Percentiles rank a stretch among this genome's conserved stretches.
Conservation (phyloP, 371 early-diverging fungal species). For the Mucor velutinosus region DNA sequence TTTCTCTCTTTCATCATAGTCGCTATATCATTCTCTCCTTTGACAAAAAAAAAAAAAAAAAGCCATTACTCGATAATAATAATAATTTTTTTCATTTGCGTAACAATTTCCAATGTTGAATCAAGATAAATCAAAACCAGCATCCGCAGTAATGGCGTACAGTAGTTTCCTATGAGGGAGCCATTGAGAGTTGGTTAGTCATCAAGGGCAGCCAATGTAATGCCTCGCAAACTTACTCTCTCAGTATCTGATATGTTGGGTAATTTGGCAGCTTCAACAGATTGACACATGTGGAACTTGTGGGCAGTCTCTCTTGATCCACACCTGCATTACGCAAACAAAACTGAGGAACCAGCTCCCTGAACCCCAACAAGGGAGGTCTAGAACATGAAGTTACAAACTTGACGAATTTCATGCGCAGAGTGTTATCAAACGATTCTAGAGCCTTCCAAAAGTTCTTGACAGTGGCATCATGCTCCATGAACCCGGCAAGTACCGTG, state of each 20-base stretch:
- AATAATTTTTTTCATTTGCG: background rate
- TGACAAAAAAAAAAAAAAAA: background rate
- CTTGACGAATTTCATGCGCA: slow-evolving; percentile 76
- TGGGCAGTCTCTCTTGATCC: slow-evolving; percentile 68
- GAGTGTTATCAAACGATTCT: slow-evolving; percentile 59
- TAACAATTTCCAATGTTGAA: background rate
- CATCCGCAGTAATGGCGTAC: slow-evolving; percentile 86
- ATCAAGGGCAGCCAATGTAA: background rate
- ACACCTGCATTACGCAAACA: slow-evolving; percentile 75
- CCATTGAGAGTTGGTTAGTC: background rate
- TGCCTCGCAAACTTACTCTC: slow-evolving; percentile 57
- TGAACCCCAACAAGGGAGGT: slow-evolving; percentile 92
- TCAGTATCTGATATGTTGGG: slow-evolving; percentile 54
- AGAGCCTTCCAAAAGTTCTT: slow-evolving; percentile 86
- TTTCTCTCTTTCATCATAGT: background rate
- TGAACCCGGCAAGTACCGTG: slow-evolving; percentile 85
- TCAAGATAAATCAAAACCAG: slow-evolving; percentile 90
- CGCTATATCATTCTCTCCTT: background rate
- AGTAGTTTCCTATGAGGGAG: slow-evolving; percentile 67
- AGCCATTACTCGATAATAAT: background rate
- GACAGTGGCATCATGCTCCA: slow-evolving; percentile 68
- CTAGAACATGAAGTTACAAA: slow-evolving; percentile 93
- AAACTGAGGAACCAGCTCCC: slow-evolving; percentile 76
- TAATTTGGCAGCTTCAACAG: slow-evolving; percentile 90
- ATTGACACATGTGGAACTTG: slow-evolving; percentile 95